These are phyloP conservation scores for Solanum bulbocastanum DNA, from an alignment of 257 asterid species.

Conservation along the genomic window DNA sequence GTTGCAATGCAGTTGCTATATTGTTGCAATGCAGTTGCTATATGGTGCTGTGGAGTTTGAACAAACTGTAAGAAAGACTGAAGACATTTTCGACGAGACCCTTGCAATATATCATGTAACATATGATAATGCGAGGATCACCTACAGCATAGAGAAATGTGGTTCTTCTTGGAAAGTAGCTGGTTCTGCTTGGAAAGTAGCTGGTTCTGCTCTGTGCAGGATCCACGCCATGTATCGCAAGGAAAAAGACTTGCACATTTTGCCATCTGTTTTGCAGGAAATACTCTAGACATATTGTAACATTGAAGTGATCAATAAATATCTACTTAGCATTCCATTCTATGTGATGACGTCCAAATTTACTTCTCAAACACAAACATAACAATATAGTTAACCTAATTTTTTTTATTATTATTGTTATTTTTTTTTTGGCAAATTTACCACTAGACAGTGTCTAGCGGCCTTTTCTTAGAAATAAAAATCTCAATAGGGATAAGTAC, in stretches of 20 bases:
- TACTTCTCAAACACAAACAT: not conserved
- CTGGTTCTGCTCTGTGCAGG: constrained; percentile 53
- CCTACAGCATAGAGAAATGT: constrained; percentile 22
- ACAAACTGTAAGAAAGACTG: constrained; percentile 24
- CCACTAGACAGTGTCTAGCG: too few relatives aligned
- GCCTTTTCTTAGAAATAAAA: too few relatives aligned
- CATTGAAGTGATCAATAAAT: not conserved
- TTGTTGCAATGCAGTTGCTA: constrained; percentile 35
- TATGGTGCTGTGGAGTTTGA: constrained; percentile 54
- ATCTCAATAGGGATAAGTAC: too few relatives aligned
- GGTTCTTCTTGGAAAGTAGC: constrained; percentile 72
- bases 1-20: constrained; percentile 44
- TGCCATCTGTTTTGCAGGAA: constrained; percentile 46
- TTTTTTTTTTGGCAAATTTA: too few relatives aligned
- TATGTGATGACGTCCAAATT: not conserved
- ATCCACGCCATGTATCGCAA: constrained; percentile 22
- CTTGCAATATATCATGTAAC: constrained; percentile 50
- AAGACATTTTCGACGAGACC: constrained; percentile 44
- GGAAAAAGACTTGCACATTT: constrained; percentile 24
- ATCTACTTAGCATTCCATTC: not conserved
- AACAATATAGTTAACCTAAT: not conserved
- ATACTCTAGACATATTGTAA: constrained; percentile 4
- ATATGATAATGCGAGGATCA: constrained; percentile 25
- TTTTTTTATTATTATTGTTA: too few relatives aligned
- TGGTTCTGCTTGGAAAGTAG: constrained; percentile 76